Conservation (phyloP, 768 basidiomycete genomes). For the Crucibulum laeve region DNA sequence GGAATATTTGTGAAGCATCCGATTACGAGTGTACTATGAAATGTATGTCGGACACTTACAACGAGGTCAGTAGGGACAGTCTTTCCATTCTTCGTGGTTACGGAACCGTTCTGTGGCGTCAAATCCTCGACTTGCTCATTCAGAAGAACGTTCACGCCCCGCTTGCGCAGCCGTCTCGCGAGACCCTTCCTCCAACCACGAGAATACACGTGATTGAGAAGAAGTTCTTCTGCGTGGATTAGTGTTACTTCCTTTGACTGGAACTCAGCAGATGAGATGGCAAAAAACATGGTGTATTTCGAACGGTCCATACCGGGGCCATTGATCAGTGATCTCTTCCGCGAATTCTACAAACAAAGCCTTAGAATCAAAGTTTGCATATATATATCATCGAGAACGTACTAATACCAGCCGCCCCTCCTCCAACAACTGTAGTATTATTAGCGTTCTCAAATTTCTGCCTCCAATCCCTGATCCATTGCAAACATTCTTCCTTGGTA, state of each 20-base stretch:
- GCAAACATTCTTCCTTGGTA: conserved; percentile 11
- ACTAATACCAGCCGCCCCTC: conserved; percentile 23
- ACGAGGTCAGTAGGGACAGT: conserved; percentile 51
- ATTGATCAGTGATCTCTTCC: conserved; percentile 38
- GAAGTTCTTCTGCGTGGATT: conserved; percentile 48
- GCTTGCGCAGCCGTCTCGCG: conserved; percentile 31
- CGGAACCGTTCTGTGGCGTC: conserved; percentile 28
- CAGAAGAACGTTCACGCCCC: conserved; percentile 47
- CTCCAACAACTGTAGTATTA: conserved; percentile 20
- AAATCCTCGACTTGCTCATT: conserved; percentile 47
- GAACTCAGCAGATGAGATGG: conserved; percentile 10
- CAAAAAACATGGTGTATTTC: conserved; percentile 17
- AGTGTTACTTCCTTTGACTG: conserved; percentile 51
- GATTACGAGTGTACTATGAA: not conserved
- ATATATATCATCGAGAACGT: not conserved
- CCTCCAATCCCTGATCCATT: conserved; percentile 17
- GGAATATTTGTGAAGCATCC: conserved; percentile 20
- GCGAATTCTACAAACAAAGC: conserved; percentile 25
- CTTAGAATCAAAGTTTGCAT: not conserved
- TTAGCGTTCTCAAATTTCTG: conserved; percentile 15
- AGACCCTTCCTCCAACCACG: conserved; percentile 45
- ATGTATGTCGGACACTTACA: conserved; percentile 28
- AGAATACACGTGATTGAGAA: conserved; percentile 56
- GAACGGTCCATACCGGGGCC: conserved; percentile 9
- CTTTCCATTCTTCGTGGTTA: conserved; percentile 49